A percentile compares a stretch with the other conserved stretches of the same genome.
These are phyloP conservation scores for Rhodomyrtus psidioides DNA, from an alignment of 441 rosid genomes.

Conservation along the genomic window DNA sequence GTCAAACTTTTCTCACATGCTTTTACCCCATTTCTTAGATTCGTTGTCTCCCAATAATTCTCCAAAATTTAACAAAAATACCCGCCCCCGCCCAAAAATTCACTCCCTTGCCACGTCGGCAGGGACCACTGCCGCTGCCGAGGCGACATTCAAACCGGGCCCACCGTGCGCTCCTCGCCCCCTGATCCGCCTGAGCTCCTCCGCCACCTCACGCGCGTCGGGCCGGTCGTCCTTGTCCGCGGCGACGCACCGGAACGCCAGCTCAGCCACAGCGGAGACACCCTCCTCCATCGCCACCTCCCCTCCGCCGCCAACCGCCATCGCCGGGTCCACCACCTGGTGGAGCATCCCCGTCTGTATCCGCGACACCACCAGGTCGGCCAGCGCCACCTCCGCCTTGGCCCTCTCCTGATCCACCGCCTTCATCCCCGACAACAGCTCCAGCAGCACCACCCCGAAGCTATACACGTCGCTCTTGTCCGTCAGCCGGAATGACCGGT, in stretches of 20 bases:
- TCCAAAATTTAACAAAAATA: neutral
- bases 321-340: constrained; percentile 57
- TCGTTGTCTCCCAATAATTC: neutral
- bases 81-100: neutral
- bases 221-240: constrained; percentile 89
- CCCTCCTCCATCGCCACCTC: constrained; percentile 22
- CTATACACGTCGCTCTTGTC: constrained; percentile 90
- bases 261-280: constrained; percentile 43
- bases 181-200: constrained; percentile 58
- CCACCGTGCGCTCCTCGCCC: constrained; percentile 29
- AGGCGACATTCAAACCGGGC: neutral
- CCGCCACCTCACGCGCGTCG: constrained; percentile 62
- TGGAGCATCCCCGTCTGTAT: constrained; percentile 65
- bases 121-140: neutral
- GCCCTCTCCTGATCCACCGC: constrained; percentile 83
- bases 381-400: constrained; percentile 73
- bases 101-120: constrained; percentile 20
- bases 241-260: constrained; percentile 85
- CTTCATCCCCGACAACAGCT: constrained; percentile 69
- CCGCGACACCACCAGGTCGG: constrained; percentile 71
- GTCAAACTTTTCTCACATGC: neutral
- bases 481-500: constrained; percentile 77
- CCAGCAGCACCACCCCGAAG: constrained; percentile 74
- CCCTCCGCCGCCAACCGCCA: constrained; percentile 22
- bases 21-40: neutral